Evolutionary conservation across 1,139 yeast species (phyloP), one percentile per base, ranked within the genome.

Genomic region (Debaryomyces singareniensis): DNA sequence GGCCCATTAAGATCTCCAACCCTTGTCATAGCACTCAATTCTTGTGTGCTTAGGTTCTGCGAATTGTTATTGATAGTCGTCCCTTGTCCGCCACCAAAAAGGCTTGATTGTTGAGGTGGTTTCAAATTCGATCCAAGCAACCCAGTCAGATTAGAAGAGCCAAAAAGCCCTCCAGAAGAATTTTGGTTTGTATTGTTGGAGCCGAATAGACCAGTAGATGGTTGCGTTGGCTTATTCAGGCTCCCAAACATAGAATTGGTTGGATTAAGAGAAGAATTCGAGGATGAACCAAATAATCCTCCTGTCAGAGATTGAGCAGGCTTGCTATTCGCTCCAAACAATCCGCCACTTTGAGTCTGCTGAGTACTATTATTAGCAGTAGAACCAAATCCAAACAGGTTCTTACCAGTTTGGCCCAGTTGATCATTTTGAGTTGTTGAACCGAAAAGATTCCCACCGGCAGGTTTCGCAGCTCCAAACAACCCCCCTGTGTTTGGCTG

Each of bases 1-100:
- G 75, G 67, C 9, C 72, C 74, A 0, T 97, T 95, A 28, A 91
- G 67, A 42, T 89, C 97, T 9, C 83, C 78, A 3, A 89, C 91
- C 32, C 94, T 70, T 0, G 96, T 85, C 71, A 89, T 75, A 4
- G 95, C 82, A 3, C 91, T 83, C 32, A 87, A 68, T 27, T 75
- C 80, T 12, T 48, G 44, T 16, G 7, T 20, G 11, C 22, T 29
- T 15, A 22, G 32, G 4, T 26, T n/a, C n/a, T 18, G 21, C 21
- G 21, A 7, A 7, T n/a, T n/a, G n/a, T 7, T 7, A 7, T 18
- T 18, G 5, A 65, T 59, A 4, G 49, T 38, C 9, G 26, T 11
- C 20, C 40, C 35, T 24, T 28, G 27, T 25, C 31, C 31, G 10
- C 35, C 33, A 11, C 55, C 55, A 39, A 52, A 51, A 7, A 50